Evolutionary conservation across 2,329 filamentous ascomycete genomes (phyloP).

Genomic region (Zymoseptoria passerinii): DNA sequence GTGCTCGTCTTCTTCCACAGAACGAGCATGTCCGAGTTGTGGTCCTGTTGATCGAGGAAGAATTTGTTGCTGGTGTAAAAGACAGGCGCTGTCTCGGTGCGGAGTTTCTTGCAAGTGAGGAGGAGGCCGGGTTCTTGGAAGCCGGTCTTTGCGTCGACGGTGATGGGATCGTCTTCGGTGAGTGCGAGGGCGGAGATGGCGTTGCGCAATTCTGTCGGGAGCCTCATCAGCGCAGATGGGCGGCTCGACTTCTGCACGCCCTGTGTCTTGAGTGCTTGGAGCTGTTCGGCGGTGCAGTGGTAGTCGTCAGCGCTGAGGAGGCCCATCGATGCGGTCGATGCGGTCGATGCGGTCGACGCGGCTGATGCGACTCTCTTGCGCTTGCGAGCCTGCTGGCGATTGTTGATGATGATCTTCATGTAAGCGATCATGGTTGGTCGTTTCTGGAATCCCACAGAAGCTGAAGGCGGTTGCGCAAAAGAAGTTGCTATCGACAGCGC

Average conservation of each 20-base stretch:
- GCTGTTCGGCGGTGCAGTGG: not conserved
- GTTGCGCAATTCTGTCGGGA: constrained; percentile 11
- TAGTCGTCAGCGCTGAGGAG: not conserved
- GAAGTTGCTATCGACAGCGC: not conserved
- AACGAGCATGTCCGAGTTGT: not conserved
- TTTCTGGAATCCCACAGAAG: not conserved
- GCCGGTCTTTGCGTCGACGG: not conserved
- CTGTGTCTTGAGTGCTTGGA: not conserved
- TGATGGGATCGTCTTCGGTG: not conserved
- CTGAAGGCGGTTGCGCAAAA: not conserved
- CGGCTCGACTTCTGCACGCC: not conserved
- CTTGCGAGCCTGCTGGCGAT: not conserved
- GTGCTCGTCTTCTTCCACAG: not conserved
- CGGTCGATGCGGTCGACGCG: not conserved
- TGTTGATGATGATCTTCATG: not conserved
- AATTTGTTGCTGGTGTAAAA: constrained; percentile 1
- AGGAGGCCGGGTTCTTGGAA: constrained; percentile 1
- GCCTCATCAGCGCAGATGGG: not conserved
- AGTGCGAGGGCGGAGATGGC: constrained; percentile 8
- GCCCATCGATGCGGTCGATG: not conserved
- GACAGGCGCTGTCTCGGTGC: not conserved
- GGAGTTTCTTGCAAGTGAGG: constrained; percentile 1
- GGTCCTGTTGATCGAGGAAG: not conserved
- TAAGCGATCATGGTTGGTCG: not conserved
- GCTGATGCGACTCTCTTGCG: not conserved